phyloP scores from a whole-genome alignment of 116 monocot genomes.

The Iris pallida region DNA sequence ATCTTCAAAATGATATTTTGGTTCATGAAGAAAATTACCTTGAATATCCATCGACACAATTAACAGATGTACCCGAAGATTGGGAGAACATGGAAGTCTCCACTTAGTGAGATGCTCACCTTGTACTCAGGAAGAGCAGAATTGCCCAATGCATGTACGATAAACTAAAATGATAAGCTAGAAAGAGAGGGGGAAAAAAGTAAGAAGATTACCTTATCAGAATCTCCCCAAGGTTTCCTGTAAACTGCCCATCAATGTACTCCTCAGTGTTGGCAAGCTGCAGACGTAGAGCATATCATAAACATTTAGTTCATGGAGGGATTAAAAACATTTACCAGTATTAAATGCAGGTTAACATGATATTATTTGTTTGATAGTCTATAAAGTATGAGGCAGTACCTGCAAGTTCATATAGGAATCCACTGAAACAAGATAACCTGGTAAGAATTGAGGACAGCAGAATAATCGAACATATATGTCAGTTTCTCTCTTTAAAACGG shows the following conservation, averaged over 20 bases:
- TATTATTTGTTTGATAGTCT: not conserved
- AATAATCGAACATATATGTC: not conserved
- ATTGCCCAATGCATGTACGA: too few species aligned
- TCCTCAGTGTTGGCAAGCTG: constrained; percentile 87
- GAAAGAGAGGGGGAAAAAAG: not conserved
- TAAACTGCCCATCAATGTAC: constrained; percentile 81
- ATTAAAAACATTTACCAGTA: too few species aligned
- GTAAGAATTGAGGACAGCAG: not conserved
- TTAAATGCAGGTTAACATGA: not conserved
- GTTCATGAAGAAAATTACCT: too few species aligned
- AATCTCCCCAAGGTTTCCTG: constrained; percentile 87
- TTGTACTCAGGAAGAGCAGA: too few species aligned
- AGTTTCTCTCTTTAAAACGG: too few species aligned
- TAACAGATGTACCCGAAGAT: too few species aligned
- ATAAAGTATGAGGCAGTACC: constrained; percentile 23
- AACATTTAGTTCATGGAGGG: too few species aligned
- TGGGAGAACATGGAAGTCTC: too few species aligned
- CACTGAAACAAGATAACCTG: constrained; percentile 85
- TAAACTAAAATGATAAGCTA: not conserved
- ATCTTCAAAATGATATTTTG: too few species aligned
- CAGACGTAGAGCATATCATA: not conserved
- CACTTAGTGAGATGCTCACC: too few species aligned
- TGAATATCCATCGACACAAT: too few species aligned
- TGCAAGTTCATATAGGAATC: constrained; percentile 93
- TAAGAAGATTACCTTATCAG: constrained; percentile 61